Evolutionary conservation across 768 basidiomycete genomes (phyloP).

Genomic region (Psilocybe cyanescens): DNA sequence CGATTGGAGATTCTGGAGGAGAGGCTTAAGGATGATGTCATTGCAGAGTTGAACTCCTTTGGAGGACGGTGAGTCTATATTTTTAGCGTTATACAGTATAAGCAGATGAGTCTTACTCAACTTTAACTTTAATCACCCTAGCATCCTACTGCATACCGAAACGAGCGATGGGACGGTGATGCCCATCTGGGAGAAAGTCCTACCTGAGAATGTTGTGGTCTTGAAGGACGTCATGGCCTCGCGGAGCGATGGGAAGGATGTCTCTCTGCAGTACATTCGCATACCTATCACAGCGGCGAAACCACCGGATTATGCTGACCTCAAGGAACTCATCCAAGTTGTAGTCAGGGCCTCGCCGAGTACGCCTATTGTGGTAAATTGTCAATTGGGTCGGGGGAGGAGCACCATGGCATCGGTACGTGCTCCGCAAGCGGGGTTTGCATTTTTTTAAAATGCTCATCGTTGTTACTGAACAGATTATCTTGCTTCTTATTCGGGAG

Average conservation of each 20-base stretch:
- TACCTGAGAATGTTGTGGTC: slow-evolving; percentile 70
- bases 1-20: slow-evolving; percentile 92
- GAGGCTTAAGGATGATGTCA: slow-evolving; percentile 84
- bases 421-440: neutral
- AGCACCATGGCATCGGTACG: slow-evolving; percentile 89
- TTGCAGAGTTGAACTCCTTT: slow-evolving; percentile 80
- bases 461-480: slow-evolving; percentile 48
- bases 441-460: neutral
- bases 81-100: too few relatives aligned
- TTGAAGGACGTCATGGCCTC: slow-evolving; percentile 88
- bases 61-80: slow-evolving; percentile 65
- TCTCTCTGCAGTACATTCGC: slow-evolving; percentile 77
- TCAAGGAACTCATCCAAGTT: slow-evolving; percentile 80
- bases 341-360: slow-evolving; percentile 70
- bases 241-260: slow-evolving; percentile 44
- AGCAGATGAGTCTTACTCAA: too few relatives aligned
- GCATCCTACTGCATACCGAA: slow-evolving; percentile 81
- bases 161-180: slow-evolving; percentile 84
- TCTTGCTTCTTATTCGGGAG: slow-evolving; percentile 80
- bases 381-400: slow-evolving; percentile 91
- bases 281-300: slow-evolving; percentile 94
- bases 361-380: slow-evolving; percentile 91
- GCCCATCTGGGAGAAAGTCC: slow-evolving; percentile 94
- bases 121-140: too few relatives aligned
- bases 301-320: slow-evolving; percentile 73